These are phyloP conservation scores for Hemileccinum rubropunctum DNA, from an alignment of 768 basidiomycete genomes.

Conservation along the genomic window DNA sequence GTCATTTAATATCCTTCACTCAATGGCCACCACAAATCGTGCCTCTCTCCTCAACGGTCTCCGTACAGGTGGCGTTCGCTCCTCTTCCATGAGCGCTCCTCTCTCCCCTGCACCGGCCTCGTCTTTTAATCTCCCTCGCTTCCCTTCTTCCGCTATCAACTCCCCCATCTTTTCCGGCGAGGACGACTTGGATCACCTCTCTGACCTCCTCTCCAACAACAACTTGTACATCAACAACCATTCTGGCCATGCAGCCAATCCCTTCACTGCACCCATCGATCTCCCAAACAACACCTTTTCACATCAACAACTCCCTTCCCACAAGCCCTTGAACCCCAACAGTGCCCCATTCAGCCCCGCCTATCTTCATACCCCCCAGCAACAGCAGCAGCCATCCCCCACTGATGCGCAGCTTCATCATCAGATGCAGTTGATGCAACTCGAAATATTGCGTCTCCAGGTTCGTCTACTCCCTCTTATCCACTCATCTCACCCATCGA, in stretches of 20 bases:
- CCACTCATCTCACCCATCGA: conserved; percentile 9
- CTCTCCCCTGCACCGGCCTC: conserved; percentile 65
- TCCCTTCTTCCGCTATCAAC: conserved; percentile 43
- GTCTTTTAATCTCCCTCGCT: conserved; percentile 64
- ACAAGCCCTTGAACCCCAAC: conserved; percentile 53
- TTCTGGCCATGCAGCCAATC: conserved; percentile 38
- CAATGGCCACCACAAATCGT: conserved; percentile 53
- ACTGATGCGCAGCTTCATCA: conserved; percentile 60
- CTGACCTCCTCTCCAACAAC: conserved; percentile 53
- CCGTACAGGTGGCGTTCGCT: conserved; percentile 87
- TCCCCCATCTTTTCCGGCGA: conserved; percentile 46
- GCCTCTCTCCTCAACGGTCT: conserved; percentile 87
- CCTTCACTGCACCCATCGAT: conserved; percentile 74
- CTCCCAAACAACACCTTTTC: conserved; percentile 63
- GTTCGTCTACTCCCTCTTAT: conserved; percentile 35
- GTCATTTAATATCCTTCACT: conserved; percentile 17
- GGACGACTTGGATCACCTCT: conserved; percentile 58
- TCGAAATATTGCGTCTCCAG: conserved; percentile 81
- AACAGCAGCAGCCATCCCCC: conserved; percentile 37
- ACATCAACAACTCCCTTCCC: conserved; percentile 55
- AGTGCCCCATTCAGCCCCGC: conserved; percentile 46
- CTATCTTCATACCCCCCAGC: conserved; percentile 36
- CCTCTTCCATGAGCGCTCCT: conserved; percentile 56
- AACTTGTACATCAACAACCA: conserved; percentile 47
- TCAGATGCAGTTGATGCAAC: conserved; percentile 76